A percentile compares a stretch with the other conserved stretches of the same genome.
These are phyloP conservation scores for Mycena capillaripes DNA, from an alignment of 768 basidiomycete genomes.

Conservation along the genomic window DNA sequence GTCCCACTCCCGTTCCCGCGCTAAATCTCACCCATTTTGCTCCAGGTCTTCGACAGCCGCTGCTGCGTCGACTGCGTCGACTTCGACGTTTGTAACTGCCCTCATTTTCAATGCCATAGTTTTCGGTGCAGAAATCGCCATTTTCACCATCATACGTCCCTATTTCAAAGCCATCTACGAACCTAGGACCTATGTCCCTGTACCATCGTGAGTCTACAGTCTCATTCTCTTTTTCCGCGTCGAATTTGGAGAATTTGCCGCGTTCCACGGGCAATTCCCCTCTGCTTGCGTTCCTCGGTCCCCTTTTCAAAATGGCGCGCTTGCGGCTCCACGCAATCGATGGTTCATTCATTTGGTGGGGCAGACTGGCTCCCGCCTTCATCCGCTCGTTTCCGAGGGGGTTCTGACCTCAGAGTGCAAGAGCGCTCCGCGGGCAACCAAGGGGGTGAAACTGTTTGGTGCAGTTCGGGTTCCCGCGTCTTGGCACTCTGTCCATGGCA, in stretches of 20 bases:
- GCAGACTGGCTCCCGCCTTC: neutral
- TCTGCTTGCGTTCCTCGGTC: neutral
- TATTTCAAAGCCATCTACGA: conserved; percentile 93
- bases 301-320: neutral
- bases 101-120: conserved; percentile 86
- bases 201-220: conserved; percentile 56
- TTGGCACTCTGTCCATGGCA: neutral
- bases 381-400: neutral
- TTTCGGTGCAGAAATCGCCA: conserved; percentile 76
- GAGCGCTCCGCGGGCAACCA: neutral
- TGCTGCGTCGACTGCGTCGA: conserved; percentile 72
- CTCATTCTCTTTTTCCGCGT: neutral
- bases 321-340: neutral
- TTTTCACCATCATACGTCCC: conserved; percentile 87
- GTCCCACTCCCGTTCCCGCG: too few species aligned
- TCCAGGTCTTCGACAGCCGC: conserved; percentile 43
- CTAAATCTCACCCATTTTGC: neutral
- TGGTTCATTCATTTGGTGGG: too few species aligned
- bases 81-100: conserved; percentile 85
- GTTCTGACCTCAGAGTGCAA: neutral
- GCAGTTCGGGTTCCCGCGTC: neutral
- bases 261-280: too few species aligned
- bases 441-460: neutral
- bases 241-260: neutral
- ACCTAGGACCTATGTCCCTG: conserved; percentile 80